Evolutionary conservation across 2,329 filamentous ascomycete species (phyloP).

Genomic region (Ciborinia camelliae): DNA sequence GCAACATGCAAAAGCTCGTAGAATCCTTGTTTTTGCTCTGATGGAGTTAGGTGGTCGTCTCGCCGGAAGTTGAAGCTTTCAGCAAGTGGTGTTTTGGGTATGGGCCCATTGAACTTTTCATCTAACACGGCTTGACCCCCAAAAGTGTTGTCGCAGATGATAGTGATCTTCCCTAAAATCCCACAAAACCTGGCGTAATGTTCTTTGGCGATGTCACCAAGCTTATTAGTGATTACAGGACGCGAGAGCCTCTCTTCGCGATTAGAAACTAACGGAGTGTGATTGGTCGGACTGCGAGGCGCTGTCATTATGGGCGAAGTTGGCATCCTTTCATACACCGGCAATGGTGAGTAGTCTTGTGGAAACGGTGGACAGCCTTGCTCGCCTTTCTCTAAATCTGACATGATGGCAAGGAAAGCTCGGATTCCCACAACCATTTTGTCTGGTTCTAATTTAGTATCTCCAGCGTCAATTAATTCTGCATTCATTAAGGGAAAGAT

Average conservation of each 20-base stretch:
- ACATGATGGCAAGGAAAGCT: constrained; percentile 88
- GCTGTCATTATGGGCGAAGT: constrained; percentile 50
- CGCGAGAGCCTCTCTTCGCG: constrained; percentile 65
- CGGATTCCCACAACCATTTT: constrained; percentile 96
- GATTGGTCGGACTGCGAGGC: constrained; percentile 29
- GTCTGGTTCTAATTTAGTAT: constrained; percentile 92
- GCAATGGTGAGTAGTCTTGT: constrained; percentile 51
- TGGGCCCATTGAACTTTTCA: constrained; percentile 84
- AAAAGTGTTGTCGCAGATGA: constrained; percentile 95
- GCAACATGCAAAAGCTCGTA: constrained; percentile 95
- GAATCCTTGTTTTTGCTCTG: constrained; percentile 88
- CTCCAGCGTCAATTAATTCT: constrained; percentile 72
- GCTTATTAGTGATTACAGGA: constrained; percentile 56
- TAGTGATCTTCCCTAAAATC: constrained; percentile 90
- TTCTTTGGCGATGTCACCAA: constrained; percentile 75
- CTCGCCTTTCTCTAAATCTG: constrained; percentile 83
- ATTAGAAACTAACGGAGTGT: constrained; percentile 31
- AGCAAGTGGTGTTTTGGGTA: constrained; percentile 90
- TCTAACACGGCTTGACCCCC: constrained; percentile 93
- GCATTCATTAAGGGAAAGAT: constrained; percentile 96
- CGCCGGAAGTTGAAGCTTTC: constrained; percentile 92
- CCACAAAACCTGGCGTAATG: constrained; percentile 92
- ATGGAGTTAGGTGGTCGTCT: constrained; percentile 68
- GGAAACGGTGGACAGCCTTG: constrained; percentile 80
- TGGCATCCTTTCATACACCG: constrained; percentile 45